These are phyloP conservation scores for Geotrichum klebahnii DNA, from an alignment of 1,139 yeast species.

Conservation along the genomic window DNA sequence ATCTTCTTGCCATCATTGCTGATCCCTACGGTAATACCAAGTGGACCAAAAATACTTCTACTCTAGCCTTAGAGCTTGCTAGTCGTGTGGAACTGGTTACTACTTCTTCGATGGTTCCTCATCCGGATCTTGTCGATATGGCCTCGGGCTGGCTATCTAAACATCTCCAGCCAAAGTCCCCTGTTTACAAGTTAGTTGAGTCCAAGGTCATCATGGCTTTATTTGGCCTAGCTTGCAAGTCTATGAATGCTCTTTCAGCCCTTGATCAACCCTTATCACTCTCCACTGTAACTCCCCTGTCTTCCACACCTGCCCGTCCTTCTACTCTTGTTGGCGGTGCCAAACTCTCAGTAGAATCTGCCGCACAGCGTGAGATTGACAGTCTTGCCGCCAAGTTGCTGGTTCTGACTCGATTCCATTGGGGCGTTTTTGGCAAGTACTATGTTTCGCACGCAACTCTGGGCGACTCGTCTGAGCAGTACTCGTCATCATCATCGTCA, in stretches of 20 bases:
- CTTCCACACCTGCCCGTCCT: not conserved
- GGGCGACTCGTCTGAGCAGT: slow-evolving; percentile 3
- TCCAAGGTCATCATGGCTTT: slow-evolving; percentile 37
- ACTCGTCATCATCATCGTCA: not conserved
- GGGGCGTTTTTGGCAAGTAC: slow-evolving; percentile 60
- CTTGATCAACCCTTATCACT: slow-evolving; percentile 27
- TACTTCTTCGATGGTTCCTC: slow-evolving; percentile 12
- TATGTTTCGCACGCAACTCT: slow-evolving; percentile 29
- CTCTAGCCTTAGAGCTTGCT: slow-evolving; percentile 68
- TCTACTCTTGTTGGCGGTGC: not conserved
- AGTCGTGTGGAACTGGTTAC: slow-evolving; percentile 37
- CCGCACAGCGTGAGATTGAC: slow-evolving; percentile 14
- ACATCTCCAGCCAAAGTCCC: slow-evolving; percentile 81
- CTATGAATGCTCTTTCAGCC: slow-evolving; percentile 25
- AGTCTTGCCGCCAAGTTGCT: slow-evolving; percentile 46
- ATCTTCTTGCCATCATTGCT: slow-evolving; percentile 72
- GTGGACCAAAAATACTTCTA: slow-evolving; percentile 80
- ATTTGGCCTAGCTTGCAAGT: slow-evolving; percentile 24
- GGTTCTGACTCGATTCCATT: slow-evolving; percentile 63
- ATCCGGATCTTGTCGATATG: slow-evolving; percentile 46
- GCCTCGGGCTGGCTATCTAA: slow-evolving; percentile 76
- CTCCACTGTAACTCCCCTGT: slow-evolving; percentile 17
- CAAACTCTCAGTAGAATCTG: slow-evolving; percentile 1
- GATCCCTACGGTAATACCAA: slow-evolving; percentile 83
- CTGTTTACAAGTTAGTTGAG: slow-evolving; percentile 75